Base-by-base conservation (phyloP, 208 protist genomes). In the Leishmania tarentolae region DNA sequence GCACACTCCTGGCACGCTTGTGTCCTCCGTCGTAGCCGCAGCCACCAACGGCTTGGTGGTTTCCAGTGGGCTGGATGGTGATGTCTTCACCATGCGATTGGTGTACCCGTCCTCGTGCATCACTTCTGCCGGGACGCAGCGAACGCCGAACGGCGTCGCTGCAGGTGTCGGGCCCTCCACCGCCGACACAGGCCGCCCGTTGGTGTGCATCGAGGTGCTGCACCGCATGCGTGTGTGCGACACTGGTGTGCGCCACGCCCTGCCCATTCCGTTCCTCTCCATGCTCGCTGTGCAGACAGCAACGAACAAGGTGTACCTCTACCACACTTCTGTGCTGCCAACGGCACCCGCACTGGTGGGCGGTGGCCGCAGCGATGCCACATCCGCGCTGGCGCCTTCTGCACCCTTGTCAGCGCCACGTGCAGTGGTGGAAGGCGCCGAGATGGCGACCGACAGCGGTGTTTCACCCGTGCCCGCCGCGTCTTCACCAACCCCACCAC, bases 261-360 rank as follows among this genome's bases (percentile, higher is more conserved):
- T 92, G 44, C 76, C 79, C 68, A 81, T 86, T n/a, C 81, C 80
- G 2, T 76, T 66, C 5, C 72, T 84, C 31, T 86, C 88, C 61
- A 72, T 88, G 79, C 79, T 92, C 42, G 88, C 83, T 4, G 80
- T 87, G 72, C 84, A 84, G 47, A 92, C 86, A n/a, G 86, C 79
- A 17, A 47, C 72, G 0, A 92, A 92, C 53, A 81, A 79, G 52
- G 77, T 85, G 28, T 79, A 66, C 31, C 72, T 85, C 8, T 85
- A 85, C 65, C 82, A 85, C 40, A 70, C 73, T 19, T 85, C 82
- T 13, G 76, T 85, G 40, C 65, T 85, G 40, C 77, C 82, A 28
- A 79, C 77, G 40, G 82, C 82, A 9, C 21, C 82, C 9, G 59
- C 77, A 28, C 71, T 81, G 46, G 40, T 47, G 42, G 72, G 82